Conservation (phyloP, 2,329 filamentous ascomycete species). For the Fusarium poae region DNA sequence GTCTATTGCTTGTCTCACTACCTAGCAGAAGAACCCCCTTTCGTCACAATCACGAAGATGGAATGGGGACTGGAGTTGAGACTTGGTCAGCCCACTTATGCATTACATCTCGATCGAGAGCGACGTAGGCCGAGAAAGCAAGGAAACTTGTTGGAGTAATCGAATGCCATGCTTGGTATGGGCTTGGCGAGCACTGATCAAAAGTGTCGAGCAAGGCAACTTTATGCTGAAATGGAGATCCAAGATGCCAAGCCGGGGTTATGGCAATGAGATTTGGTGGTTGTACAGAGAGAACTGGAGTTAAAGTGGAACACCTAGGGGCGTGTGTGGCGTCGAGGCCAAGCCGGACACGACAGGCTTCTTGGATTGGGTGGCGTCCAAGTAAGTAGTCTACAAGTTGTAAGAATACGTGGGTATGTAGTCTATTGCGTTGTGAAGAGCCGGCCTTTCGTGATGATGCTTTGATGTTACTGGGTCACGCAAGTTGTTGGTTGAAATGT, state of each 20-base stretch:
- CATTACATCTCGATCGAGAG: conserved; percentile 35
- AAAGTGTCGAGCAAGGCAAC: conserved; percentile 39
- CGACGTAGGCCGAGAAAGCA: conserved; percentile 1
- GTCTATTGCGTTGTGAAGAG: neutral
- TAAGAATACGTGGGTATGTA: neutral
- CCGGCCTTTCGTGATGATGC: neutral
- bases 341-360: conserved; percentile 15
- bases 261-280: conserved; percentile 38
- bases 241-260: conserved; percentile 40
- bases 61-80: neutral
- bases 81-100: conserved; percentile 11
- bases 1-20: conserved; percentile 16
- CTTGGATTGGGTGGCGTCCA: conserved; percentile 2
- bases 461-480: neutral
- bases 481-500: neutral
- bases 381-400: neutral
- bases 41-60: conserved; percentile 3
- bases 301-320: conserved; percentile 17
- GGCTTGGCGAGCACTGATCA: conserved; percentile 38
- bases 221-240: conserved; percentile 29
- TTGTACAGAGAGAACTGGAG: conserved; percentile 25
- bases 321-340: conserved; percentile 33
- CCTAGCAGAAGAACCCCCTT: conserved; percentile 8
- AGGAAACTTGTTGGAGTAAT: conserved; percentile 11
- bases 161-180: conserved; percentile 10